Conservation (phyloP, 176 grass and related monocot genomes). For the Rhynchospora tenuis region DNA sequence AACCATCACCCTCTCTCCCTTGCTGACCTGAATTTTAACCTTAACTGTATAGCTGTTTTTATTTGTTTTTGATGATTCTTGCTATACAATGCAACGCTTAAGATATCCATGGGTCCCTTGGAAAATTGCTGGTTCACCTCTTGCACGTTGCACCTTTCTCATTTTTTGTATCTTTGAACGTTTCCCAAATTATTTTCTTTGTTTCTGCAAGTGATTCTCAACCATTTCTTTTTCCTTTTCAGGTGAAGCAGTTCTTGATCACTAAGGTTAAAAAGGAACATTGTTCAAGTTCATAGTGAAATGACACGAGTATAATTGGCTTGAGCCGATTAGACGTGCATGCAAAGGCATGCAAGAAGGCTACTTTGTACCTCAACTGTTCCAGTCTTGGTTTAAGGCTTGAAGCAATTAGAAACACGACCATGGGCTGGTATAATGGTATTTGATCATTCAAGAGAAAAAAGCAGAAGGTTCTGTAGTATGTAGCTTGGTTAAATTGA, state of each 20-base stretch:
- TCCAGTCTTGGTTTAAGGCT: not conserved
- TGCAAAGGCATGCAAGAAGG: not conserved
- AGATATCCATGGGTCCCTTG: too few species aligned
- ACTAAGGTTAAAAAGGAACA: not conserved
- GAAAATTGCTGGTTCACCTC: not conserved
- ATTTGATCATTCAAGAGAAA: not conserved
- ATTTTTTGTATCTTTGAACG: not conserved
- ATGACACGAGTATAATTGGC: not conserved
- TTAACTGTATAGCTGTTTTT: too few species aligned
- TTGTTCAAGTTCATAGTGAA: not conserved
- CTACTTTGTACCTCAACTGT: not conserved
- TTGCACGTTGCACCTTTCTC: not conserved
- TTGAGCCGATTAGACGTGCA: not conserved
- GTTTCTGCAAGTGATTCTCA: not conserved
- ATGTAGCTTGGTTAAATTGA: not conserved
- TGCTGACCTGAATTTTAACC: too few species aligned
- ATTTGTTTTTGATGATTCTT: too few species aligned
- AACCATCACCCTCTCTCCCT: too few species aligned
- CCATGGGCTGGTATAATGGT: not conserved
- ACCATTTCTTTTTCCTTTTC: not conserved
- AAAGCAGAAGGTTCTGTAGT: not conserved
- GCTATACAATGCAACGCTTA: too few species aligned
- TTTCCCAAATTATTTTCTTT: not conserved
- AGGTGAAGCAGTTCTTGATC: conserved; percentile 12
- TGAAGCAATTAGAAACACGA: not conserved